Evolutionary conservation across 1,139 yeast species (phyloP), one percentile per base, ranked within the genome.

Genomic region (Protomyces gravidus): DNA sequence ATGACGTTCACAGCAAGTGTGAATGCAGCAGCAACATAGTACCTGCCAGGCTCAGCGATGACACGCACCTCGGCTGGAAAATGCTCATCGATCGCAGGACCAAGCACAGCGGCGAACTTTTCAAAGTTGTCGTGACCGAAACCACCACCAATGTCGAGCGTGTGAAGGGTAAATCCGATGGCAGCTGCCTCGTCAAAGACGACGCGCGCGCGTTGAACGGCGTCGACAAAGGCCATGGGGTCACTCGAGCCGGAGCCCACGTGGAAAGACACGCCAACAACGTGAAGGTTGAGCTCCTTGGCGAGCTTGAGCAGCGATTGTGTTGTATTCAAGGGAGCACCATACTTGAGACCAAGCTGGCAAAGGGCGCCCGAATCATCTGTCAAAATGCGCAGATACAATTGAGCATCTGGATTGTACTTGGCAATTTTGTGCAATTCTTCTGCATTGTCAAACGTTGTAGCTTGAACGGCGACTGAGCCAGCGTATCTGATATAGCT

Each of bases 11-110:
- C 76, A 2, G 90, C 96, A 68, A 92, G 77, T 3, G 96, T 86
- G 72, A 90, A 89, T 3, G 95, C 94, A 58, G 83, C 76, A 5
- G 96, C 86, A 32, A 86, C 95, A 76, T 89, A 82, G 70, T 85
- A 90, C 65, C 98, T 80, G 61, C 98, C 98, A 4, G 97, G 96
- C 71, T 92, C 98, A 25, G 97, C 95, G 71, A 92, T 86, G 64
- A 89, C 75, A 45, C 75, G 71, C 61, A 89, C 77, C 5, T 75
- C 71, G 60, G 70, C 73, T 0, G 89, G 85, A 74, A 88, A 89
- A 68, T 75, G 78, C 61, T 76, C 71, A 49, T 77, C 81, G 64
- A 90, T 73, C 3, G 87, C 79, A 17, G 70, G 64, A 61, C 80
- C 78, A 63, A 90, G 79, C 63, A 84, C 80, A 5, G 69, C 68